Evolutionary conservation across 345 rosid species (phyloP), one percentile per base, ranked within the genome.

Genomic region (Linum lewisii): DNA sequence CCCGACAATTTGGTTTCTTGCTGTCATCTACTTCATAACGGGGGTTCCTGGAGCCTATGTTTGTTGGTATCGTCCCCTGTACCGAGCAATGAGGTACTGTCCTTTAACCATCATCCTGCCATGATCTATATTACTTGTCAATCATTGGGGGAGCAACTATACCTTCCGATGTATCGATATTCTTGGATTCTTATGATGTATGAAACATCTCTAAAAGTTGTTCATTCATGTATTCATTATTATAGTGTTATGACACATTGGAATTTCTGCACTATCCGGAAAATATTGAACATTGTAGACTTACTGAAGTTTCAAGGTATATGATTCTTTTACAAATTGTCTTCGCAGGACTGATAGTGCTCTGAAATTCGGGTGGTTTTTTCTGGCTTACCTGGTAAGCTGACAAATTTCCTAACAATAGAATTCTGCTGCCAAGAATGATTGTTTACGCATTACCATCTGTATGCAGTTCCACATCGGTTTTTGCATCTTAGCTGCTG

Each of bases 331-430:
- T 66, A 22, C 57, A 24, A 53, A 38, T 69, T 63, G 26, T 72
- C 69, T 54, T 66, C 78, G 72, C 90, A 90, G 99, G 88, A 94
- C 96, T 57, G 99, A 90, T 66, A 90, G 97, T 78, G 99, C 97
- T 58, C 74, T 94, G 70, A 90, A 86, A 76, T 94, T 94, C 69
- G 95, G 95, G 63, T 74, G 88, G 73, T 94, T 94, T 75, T 87
- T 94, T 86, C n/a, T 90, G 68, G 69, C 64, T 62, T 94, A 90
- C 63, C 21, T 64, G 80, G 99, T 94, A 81, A 76, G 83, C 60
- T 66, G 34, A 51, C 59, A 20, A 29, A 36, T 36, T 42, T 59
- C 38, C 49, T 57, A 34, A 54, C 61, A 15, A 18, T 59, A 44
- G 23, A 50, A 14, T 42, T 63, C n/a, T 58, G n/a, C 61, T 36